These are phyloP conservation scores for Backusella tuberculispora DNA, from an alignment of 192 early-diverging fungal genomes.

Conservation along the genomic window DNA sequence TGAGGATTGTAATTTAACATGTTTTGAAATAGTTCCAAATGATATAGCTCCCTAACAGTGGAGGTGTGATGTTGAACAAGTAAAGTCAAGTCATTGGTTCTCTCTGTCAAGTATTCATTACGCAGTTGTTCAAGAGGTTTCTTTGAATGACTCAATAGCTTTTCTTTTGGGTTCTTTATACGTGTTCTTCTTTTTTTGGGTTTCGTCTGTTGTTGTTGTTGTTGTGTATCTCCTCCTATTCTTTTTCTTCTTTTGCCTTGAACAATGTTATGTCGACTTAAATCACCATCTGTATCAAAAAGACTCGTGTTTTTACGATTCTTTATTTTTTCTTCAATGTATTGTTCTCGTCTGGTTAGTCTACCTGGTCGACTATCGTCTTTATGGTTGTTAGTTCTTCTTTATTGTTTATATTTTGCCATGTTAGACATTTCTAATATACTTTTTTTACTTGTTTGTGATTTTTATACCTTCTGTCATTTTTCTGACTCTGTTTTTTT, in stretches of 20 bases:
- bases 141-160: slow-evolving; percentile 22
- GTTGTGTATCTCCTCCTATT: slow-evolving; percentile 2
- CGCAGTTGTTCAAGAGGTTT: slow-evolving; percentile 52
- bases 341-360: slow-evolving; percentile 48
- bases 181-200: slow-evolving; percentile 5
- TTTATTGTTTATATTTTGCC: neutral
- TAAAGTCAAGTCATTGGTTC: slow-evolving; percentile 47
- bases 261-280: slow-evolving; percentile 40
- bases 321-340: slow-evolving; percentile 29
- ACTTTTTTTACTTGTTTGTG: too few relatives aligned
- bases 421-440: too few relatives aligned
- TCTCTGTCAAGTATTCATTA: slow-evolving; percentile 39
- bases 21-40: slow-evolving; percentile 56
- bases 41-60: slow-evolving; percentile 59
- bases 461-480: too few relatives aligned
- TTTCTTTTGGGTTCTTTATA: neutral
- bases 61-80: slow-evolving; percentile 58
- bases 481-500: too few relatives aligned
- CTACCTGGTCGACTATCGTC: slow-evolving; percentile 26
- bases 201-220: neutral
- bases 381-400: neutral
- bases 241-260: slow-evolving; percentile 15
- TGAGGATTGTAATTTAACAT: slow-evolving; percentile 57
- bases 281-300: slow-evolving; percentile 44
- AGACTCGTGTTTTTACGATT: slow-evolving; percentile 18